Percentiles rank a stretch among this genome's conserved stretches.
Evolutionary conservation across 78 protist species (phyloP).

Genomic region (Chrysochromulina tobinii): DNA sequence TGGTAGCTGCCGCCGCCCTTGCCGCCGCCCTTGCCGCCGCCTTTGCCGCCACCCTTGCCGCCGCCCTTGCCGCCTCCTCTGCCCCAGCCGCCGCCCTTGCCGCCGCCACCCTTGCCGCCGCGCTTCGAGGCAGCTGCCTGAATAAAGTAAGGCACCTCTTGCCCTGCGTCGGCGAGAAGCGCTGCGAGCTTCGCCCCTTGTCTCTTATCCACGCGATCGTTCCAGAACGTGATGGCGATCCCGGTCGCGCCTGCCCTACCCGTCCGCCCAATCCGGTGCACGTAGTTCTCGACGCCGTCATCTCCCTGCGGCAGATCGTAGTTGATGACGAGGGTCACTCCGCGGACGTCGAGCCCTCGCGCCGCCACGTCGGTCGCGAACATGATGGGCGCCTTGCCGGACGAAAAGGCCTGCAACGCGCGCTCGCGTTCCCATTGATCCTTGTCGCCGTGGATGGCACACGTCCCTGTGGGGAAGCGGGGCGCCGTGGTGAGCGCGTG

Average conservation of each 20-base stretch:
- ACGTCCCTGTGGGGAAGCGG: no score
- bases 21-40: not conserved
- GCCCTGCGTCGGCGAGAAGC: not conserved
- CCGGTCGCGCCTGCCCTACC: conserved; percentile 49
- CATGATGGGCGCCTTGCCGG: conserved; percentile 14
- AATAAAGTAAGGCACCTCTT: conserved; percentile 18
- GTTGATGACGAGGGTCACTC: conserved; percentile 78
- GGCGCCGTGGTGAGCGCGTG: no score
- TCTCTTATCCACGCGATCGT: not conserved
- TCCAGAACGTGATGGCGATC: not conserved
- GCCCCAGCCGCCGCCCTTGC: not conserved
- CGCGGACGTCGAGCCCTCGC: conserved; percentile 73
- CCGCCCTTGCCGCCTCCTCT: not conserved
- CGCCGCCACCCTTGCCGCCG: not conserved
- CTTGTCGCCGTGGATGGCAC: conserved; percentile 65
- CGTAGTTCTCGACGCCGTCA: conserved; percentile 80
- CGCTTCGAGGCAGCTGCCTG: not conserved
- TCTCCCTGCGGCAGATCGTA: conserved; percentile 71
- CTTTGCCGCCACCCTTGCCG: not conserved
- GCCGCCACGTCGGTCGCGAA: conserved; percentile 76
- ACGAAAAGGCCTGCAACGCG: conserved; percentile 31
- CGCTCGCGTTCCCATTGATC: conserved; percentile 46
- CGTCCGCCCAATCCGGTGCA: conserved; percentile 93
- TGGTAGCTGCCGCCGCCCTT: no score
- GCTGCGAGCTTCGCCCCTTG: not conserved